Base-by-base conservation (phyloP, 2,329 filamentous ascomycete genomes). In the Chaetomium olivaceum region DNA sequence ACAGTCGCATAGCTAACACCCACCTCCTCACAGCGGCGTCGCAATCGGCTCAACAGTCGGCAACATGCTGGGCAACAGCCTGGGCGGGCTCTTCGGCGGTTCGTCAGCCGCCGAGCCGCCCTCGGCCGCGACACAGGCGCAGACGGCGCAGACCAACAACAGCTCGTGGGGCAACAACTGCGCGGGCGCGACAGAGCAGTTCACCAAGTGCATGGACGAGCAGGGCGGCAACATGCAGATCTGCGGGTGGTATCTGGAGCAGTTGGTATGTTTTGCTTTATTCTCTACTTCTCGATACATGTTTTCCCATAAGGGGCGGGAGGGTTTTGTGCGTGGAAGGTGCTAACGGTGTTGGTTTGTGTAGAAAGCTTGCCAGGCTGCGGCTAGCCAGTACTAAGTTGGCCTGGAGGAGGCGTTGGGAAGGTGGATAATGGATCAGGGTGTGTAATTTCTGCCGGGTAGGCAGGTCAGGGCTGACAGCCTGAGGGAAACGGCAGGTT, bases 231-330 rank as follows among this genome's bases (percentile, higher is more conserved):
- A 95, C 81, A 88, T 99, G 90, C 89, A 90, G 77, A 96, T 97
- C 77, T 99, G 95, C 83, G 91, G 91, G 72, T 99, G 94, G 93
- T 99, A 99, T 80, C 82, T 99, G 74, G 95, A 99, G 79, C 94
- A 99, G 86, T 85, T 99, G 80, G 75, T 76, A 69, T 21, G 74
- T 58, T 14, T n/a, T 29, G n/a, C 25, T 71, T 56, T 27, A 11
- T 77, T 75, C n/a, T 21, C n/a, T 25, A 27, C 23, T 54, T n/a
- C n/a, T n/a, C n/a, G n/a, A n/a, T n/a, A n/a, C n/a, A n/a, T n/a
- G n/a, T n/a, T n/a, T n/a, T n/a, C n/a, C n/a, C n/a, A n/a, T n/a
- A n/a, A n/a, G n/a, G n/a, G n/a, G n/a, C n/a, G n/a, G n/a, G n/a
- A n/a, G n/a, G n/a, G n/a, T n/a, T n/a, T 36, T 36, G 5, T 36